Base-by-base conservation (phyloP, 345 rosid genomes). In the Moringa oleifera region DNA sequence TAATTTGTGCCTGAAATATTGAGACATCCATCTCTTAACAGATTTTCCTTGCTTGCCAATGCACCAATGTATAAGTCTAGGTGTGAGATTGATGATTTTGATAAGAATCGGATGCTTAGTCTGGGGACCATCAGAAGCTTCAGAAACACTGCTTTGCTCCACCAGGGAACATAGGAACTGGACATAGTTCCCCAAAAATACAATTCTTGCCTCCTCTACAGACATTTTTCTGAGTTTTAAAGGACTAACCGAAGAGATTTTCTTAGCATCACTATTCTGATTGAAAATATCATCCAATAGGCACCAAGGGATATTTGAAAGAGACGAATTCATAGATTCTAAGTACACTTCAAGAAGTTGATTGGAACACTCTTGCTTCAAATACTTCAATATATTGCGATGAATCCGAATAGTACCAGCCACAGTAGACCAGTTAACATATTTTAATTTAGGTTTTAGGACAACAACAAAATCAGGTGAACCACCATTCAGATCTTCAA, bases 1-100 rank as follows among this genome's bases (percentile, higher is more conserved):
- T 63, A 87, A 71, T 68, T 93, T 93, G 77, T 90, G 96, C 50
- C 74, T 81, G 73, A 93, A 83, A 75, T 93, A 93, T 25, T 58
- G 81, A 56, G 72, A 66, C 73, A 83, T 70, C 70, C 69, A 36
- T 5, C 51, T 47, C 50, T 71, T 73, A 53, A 22, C 69, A 65
- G 46, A 56, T 37, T 61, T 70, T 20, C 74, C 83, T 72, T 75
- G 68, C 68, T 65, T 74, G 55, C 81, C 66, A 47, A 87, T 85
- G 76, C 87, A 87, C 85, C 87, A 83, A 47, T 12, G 57, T 20
- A 88, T 68, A 56, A 90, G 75, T 78, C 75, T 71, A 18, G 97
- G 91, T 71, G 90, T 76, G 58, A 86, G 71, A 59, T 69, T 57
- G 45, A 69, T 53, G 57, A 63, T 68, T 63, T 71, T 68, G 70